Conservation (phyloP, 2,329 filamentous ascomycete genomes). For the Fusarium vanettenii region DNA sequence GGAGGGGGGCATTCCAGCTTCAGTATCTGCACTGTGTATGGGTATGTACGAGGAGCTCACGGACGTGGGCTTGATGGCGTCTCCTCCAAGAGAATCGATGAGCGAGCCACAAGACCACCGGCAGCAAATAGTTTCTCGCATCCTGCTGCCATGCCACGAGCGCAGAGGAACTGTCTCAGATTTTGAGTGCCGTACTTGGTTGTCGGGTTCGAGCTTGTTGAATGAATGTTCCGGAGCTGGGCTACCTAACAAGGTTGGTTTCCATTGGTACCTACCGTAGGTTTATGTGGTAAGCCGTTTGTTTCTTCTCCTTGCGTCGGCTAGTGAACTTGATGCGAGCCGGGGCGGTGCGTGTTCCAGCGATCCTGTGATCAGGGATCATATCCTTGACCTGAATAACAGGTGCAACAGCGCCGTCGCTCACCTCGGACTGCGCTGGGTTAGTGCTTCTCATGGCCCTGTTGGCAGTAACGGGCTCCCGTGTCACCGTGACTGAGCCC, state of each 20-base stretch:
- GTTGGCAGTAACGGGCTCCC: neutral
- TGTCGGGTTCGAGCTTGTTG: constrained; percentile 13
- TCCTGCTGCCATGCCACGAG: constrained; percentile 15
- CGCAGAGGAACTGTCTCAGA: constrained; percentile 28
- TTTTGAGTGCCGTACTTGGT: constrained; percentile 16
- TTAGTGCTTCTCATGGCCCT: neutral
- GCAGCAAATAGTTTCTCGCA: constrained; percentile 33
- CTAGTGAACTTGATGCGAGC: constrained; percentile 14
- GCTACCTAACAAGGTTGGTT: neutral
- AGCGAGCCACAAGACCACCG: constrained; percentile 15
- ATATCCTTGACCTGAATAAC: constrained; percentile 10
- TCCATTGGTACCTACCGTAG: neutral
- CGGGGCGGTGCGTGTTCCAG: constrained; percentile 17
- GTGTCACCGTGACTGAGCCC: neutral
- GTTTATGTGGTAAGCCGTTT: constrained; percentile 9
- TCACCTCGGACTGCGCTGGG: constrained; percentile 1
- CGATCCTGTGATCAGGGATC: constrained; percentile 29
- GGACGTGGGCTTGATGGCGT: constrained; percentile 12
- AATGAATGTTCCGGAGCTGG: constrained; percentile 1
- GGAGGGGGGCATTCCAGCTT: constrained; percentile 19
- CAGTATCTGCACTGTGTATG: constrained; percentile 7
- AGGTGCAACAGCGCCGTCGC: neutral
- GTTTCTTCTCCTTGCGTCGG: constrained; percentile 34
- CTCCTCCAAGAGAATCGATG: constrained; percentile 11
- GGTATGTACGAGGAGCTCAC: neutral